Percentiles rank a stretch among this genome's conserved stretches.
These are phyloP conservation scores for Coemansia sp. DNA, from an alignment of 192 early-diverging fungal genomes.

Conservation along the genomic window DNA sequence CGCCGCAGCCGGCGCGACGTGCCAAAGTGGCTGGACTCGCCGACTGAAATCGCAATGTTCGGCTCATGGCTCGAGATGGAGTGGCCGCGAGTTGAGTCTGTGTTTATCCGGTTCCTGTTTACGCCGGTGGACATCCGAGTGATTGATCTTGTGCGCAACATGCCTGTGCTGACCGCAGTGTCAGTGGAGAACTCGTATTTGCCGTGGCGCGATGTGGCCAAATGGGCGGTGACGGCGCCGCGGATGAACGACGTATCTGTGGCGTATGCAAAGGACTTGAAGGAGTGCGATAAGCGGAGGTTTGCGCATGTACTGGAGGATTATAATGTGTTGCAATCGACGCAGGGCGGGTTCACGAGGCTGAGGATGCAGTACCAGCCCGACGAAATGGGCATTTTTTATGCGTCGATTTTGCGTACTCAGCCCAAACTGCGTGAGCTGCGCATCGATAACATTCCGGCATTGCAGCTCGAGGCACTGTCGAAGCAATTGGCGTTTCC, in stretches of 20 bases:
- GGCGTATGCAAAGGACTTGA: constrained; percentile 42
- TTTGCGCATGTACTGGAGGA: constrained; percentile 51
- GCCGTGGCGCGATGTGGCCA: constrained; percentile 54
- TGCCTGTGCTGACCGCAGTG: constrained; percentile 31
- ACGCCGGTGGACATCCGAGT: constrained; percentile 51
- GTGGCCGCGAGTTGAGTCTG: constrained; percentile 39
- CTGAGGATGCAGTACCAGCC: constrained; percentile 55
- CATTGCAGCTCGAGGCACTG: constrained; percentile 38
- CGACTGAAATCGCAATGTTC: constrained; percentile 50
- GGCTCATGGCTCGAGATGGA: constrained; percentile 51
- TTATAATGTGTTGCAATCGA: constrained; percentile 52
- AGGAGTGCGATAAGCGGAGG: constrained; percentile 37
- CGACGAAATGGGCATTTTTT: constrained; percentile 54
- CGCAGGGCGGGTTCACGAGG: constrained; percentile 36
- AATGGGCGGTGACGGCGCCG: constrained; percentile 42
- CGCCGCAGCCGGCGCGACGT: constrained; percentile 42
- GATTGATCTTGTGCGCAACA: constrained; percentile 44
- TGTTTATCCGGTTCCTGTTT: constrained; percentile 51
- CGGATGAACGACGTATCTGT: constrained; percentile 44
- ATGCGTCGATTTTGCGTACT: constrained; percentile 49
- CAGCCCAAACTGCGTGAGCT: constrained; percentile 48
- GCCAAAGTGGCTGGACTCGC: constrained; percentile 52
- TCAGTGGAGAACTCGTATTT: constrained; percentile 54
- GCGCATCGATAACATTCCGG: constrained; percentile 50
- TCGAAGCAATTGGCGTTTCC: constrained; percentile 50